Evolutionary conservation across 148 eudicot genomes (phyloP).

Genomic region (Talinum fruticosum): DNA sequence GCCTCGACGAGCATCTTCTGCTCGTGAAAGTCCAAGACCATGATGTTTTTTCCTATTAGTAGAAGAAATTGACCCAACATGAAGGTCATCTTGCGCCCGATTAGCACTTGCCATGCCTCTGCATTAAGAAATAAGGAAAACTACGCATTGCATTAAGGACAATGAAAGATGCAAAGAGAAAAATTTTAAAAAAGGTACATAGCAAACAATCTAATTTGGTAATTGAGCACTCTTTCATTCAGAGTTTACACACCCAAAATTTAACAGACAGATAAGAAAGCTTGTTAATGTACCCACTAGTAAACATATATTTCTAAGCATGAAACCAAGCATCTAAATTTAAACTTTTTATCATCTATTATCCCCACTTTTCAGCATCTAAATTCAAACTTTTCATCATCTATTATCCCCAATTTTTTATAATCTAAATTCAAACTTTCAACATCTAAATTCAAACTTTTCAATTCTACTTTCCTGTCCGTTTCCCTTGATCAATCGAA

Average conservation of each 20-base stretch:
- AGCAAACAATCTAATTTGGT: not conserved
- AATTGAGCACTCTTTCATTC: not conserved
- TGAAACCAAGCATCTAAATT: not conserved
- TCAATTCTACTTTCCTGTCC: not conserved
- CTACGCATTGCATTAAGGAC: not conserved
- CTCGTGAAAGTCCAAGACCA: not conserved
- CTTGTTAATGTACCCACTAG: not conserved
- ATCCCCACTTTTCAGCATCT: not conserved
- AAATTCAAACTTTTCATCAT: not conserved
- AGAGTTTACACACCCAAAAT: not conserved
- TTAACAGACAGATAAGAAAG: not conserved
- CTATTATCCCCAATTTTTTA: no score
- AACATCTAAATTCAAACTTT: not conserved
- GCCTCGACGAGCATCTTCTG: not conserved
- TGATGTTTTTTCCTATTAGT: not conserved
- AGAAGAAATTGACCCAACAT: not conserved
- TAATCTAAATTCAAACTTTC: not conserved
- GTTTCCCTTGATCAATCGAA: not conserved
- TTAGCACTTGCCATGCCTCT: slow-evolving; percentile 19
- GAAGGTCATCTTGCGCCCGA: not conserved
- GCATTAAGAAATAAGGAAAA: not conserved
- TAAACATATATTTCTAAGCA: not conserved
- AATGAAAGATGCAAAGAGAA: not conserved
- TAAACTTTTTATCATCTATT: no score
- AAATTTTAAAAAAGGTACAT: not conserved